Percentiles rank a stretch among this genome's conserved stretches.
Evolutionary conservation across 495 filamentous ascomycete species (phyloP).

Genomic region (Daldinia vernicosa): DNA sequence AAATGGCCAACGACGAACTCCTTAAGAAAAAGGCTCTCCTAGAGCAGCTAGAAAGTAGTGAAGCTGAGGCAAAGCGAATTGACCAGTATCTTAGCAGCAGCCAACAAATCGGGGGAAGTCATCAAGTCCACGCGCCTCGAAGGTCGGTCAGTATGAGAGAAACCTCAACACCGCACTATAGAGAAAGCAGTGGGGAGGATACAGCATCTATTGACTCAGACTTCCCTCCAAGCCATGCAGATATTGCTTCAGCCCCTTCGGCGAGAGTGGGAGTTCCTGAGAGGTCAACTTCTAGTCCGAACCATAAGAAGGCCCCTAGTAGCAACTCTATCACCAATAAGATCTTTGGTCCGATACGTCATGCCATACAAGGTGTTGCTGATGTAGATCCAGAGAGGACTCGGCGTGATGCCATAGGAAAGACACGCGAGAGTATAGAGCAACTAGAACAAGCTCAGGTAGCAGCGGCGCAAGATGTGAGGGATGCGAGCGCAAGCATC

Average conservation of each 20-base stretch:
- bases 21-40: slow-evolving; percentile 80
- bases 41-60: slow-evolving; percentile 85
- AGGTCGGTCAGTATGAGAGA: slow-evolving; percentile 69
- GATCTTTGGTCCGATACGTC: slow-evolving; percentile 93
- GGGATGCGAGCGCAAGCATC: slow-evolving; percentile 85
- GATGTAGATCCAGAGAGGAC: slow-evolving; percentile 95
- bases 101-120: slow-evolving; percentile 56
- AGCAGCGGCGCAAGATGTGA: slow-evolving; percentile 88
- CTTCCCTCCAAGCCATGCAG: slow-evolving; percentile 89
- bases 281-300: slow-evolving; percentile 48
- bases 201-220: slow-evolving; percentile 90
- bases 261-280: slow-evolving; percentile 66
- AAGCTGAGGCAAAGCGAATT: slow-evolving; percentile 89
- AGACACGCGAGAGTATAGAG: slow-evolving; percentile 78
- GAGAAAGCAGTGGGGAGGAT: slow-evolving; percentile 66
- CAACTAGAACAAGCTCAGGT: slow-evolving; percentile 89
- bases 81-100: slow-evolving; percentile 85
- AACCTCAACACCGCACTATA: slow-evolving; percentile 58
- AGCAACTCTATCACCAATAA: slow-evolving; percentile 87
- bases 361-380: slow-evolving; percentile 94
- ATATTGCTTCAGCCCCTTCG: slow-evolving; percentile 67
- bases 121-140: slow-evolving; percentile 61
- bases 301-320: slow-evolving; percentile 76
- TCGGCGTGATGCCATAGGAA: slow-evolving; percentile 90
- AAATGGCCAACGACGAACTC: slow-evolving; percentile 94